Base-by-base conservation (phyloP, 257 asterid species). In the Solanum pimpinellifolium region DNA sequence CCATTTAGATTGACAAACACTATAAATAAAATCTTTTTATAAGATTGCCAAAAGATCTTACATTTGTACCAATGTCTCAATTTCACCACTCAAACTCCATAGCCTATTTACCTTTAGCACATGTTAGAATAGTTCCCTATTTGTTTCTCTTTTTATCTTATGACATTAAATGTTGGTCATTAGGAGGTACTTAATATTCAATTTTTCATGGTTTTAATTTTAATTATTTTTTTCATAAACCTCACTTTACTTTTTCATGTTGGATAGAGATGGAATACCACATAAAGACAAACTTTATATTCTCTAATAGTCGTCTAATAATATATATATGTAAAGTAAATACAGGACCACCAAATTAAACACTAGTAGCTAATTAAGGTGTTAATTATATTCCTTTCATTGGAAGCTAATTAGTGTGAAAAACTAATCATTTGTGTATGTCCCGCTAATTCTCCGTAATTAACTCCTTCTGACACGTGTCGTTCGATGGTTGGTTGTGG, bases 391-490 rank as follows among this genome's bases (percentile, higher is more conserved):
- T 75, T 86, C 66, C 68, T 52, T 85, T 86, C 39, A 76, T 44
- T 86, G 65, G 76, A 86, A 56, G 77, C 66, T 68, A 21, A 60
- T 60, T 68, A 68, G 81, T 85, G 81, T 85, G 87, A 85, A 84
- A 84, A 84, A 41, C 25, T 78, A 46, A 46, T 86, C 42, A 44
- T 75, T 60, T 23, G 66, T 33, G 41, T 44, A 77, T 44, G 74
- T 47, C 86, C 74, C 87, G n/a, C 46, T 72, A 68, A 47, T 69
- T 86, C 83, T 86, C 89, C 91, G 75, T 89, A 91, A 93, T 90
- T 91, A 88, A 86, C 90, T 89, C 29, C 9, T 11, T 44, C 6
- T 35, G 68, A 82, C 83, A 87, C 27, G 85, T 90, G 91, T 87
- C 86, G n/a, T 87, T 87, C 88, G 87, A 68, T 86, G 88, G 65